phyloP scores from a whole-genome alignment of 1,139 yeast species.

The Meyerozyma carpophila region DNA sequence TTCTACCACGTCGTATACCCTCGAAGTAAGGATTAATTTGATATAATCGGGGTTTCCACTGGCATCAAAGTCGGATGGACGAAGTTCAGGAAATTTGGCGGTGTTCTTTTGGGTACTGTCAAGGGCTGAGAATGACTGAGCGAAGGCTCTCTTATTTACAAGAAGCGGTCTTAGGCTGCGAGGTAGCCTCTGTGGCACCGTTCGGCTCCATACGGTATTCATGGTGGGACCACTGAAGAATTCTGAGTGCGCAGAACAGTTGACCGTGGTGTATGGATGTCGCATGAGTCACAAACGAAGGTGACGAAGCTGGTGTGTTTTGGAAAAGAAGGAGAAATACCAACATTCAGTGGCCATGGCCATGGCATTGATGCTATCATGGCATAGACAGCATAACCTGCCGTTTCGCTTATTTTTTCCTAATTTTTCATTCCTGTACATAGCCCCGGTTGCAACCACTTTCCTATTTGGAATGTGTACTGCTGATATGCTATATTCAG shows the following conservation, averaged over 20 bases:
- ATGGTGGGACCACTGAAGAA: background rate
- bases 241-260: background rate
- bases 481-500: background rate
- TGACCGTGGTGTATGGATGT: background rate
- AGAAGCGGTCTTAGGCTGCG: background rate
- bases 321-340: background rate
- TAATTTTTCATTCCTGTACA: background rate
- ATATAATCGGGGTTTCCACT: slow-evolving; percentile 89
- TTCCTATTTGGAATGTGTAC: background rate
- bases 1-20: slow-evolving; percentile 90
- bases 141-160: background rate
- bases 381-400: too few relatives aligned
- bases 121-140: background rate
- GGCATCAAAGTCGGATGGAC: slow-evolving; percentile 44
- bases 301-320: too few relatives aligned
- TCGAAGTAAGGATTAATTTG: slow-evolving; percentile 79
- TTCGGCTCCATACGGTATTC: background rate
- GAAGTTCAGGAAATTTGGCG: slow-evolving; percentile 43
- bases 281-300: background rate
- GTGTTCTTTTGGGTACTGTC: background rate
- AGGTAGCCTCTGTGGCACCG: background rate
- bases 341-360: background rate
- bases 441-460: background rate
- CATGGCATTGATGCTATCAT: too few relatives aligned
- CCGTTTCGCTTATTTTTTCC: too few relatives aligned